Base-by-base conservation (phyloP, 2,329 filamentous ascomycete genomes). In the Daldinia sp. region DNA sequence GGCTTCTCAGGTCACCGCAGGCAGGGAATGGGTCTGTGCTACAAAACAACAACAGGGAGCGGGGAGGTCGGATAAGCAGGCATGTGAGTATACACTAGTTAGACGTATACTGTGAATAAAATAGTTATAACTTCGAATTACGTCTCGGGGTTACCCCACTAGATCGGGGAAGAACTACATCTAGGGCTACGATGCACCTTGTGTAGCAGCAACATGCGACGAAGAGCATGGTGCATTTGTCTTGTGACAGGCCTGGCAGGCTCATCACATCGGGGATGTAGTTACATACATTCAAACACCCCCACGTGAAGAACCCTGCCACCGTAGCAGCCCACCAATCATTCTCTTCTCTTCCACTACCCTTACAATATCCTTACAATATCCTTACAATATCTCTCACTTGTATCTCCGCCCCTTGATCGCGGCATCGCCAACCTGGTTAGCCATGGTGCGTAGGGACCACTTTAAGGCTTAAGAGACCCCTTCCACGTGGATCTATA, bases 121-220 rank as follows among this genome's bases (percentile, higher is more conserved):
- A 45, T 45, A 45, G 15, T 45, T 15, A 45, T 23, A 13, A 15
- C 13, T 3, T n/a, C 7, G 13, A 27, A 45, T 25, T 27, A 45
- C 15, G 10, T 8, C 21, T 15, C 39, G 39, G 21, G 21, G 21
- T 13, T 45, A 45, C 39, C 21, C 39, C 39, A 27, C 39, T 45
- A 27, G 39, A 45, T 45, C 39, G 39, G 39, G 39, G 39, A 8
- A 45, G 39, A 45, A 17, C 39, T 45, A 45, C 39, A 45, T 45
- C 13, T 45, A 45, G 21, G 39, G 39, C 39, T 45, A 45, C 39
- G 39, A 45, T 45, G 39, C 21, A 45, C 27, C 21, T n/a, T 21
- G 21, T 27, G 13, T 25, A 23, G 11, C 21, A 25, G n/a, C 11
- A 43, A 25, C 6, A 43, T 43, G 39, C 39, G 13, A 45, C 21